Conservation (phyloP, 192 early-diverging fungal species). For the Neocallimastix lanati region DNA sequence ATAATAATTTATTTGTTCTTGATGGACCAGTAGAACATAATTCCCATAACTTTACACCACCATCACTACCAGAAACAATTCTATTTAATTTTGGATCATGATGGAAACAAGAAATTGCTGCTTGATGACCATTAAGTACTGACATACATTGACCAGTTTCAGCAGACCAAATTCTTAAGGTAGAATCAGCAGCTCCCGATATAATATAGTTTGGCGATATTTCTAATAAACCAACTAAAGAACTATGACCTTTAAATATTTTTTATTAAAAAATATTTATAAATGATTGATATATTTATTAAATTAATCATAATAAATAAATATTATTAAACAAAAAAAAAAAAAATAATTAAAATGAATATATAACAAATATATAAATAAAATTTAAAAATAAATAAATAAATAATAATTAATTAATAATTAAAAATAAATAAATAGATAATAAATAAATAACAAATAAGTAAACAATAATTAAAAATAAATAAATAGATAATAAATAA, state of each 20-base stretch:
- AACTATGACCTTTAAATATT: slow-evolving; percentile 61
- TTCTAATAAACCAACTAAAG: slow-evolving; percentile 81
- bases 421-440: too few species aligned
- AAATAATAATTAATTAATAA: too few species aligned
- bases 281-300: too few species aligned
- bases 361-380: too few species aligned
- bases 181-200: slow-evolving; percentile 58
- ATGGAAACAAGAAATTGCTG: slow-evolving; percentile 96
- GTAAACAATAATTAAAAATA: too few species aligned
- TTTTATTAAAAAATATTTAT: too few species aligned
- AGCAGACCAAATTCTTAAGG: neutral
- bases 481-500: too few species aligned
- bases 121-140: slow-evolving; percentile 6
- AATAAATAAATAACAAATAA: too few species aligned
- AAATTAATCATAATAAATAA: too few species aligned
- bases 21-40: slow-evolving; percentile 19
- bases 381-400: too few species aligned
- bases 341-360: too few species aligned
- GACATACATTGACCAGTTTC: neutral
- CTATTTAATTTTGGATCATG: slow-evolving; percentile 69
- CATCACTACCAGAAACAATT: slow-evolving; percentile 85
- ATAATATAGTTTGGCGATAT: slow-evolving; percentile 69
- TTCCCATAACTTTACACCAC: slow-evolving; percentile 93
- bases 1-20: neutral
- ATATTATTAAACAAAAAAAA: too few species aligned